Base-by-base conservation (phyloP, 108 stramenopile species). In the Skeletonema potamos region DNA sequence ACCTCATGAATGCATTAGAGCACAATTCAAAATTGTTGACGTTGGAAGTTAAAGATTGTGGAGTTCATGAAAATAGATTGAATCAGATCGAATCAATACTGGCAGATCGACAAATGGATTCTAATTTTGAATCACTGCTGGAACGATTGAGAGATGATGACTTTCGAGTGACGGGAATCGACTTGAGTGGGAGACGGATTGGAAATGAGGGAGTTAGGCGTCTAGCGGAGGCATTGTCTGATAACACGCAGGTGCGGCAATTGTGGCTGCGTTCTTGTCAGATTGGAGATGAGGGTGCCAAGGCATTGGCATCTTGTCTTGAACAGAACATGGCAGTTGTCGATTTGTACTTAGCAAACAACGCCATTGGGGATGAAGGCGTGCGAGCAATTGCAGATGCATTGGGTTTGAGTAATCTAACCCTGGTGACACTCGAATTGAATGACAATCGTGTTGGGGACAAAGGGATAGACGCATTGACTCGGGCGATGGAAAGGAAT, bases 381-480 rank as follows among this genome's bases (percentile, higher is more conserved):
- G 43, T 71, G 29, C 12, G 27, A 3, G 37, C 58, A 18, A 72
- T 79, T 12, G 61, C 69, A 20, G 60, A 72, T 43, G 77, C 77
- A 10, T 68, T 79, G 70, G 58, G 63, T 17, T 20, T 59, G 51
- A 79, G 70, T 72, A 79, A 79, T 48, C 60, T 18, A 10, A 79
- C 77, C 10, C 43, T 79, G 70, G 66, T 79, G 22, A 58, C 62
- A 11, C 62, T 79, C 27, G 77, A 79, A 27, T 58, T 79, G 66
- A 70, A 79, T 62, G 77, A 72, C 12, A 79, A 79, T 44, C 22
- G 54, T 7, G 54, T 79, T 6, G 81, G 73, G 11, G 85, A 86
- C 12, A 28, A 39, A 10, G 87, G 85, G 12, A 78, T 88, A 22
- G 72, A 83, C 20, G 60, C 73, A 18, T 84, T 86, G 58, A 67